Conservation (phyloP, 805 yeast species). For the Schizosaccharomyces osmophilus region DNA sequence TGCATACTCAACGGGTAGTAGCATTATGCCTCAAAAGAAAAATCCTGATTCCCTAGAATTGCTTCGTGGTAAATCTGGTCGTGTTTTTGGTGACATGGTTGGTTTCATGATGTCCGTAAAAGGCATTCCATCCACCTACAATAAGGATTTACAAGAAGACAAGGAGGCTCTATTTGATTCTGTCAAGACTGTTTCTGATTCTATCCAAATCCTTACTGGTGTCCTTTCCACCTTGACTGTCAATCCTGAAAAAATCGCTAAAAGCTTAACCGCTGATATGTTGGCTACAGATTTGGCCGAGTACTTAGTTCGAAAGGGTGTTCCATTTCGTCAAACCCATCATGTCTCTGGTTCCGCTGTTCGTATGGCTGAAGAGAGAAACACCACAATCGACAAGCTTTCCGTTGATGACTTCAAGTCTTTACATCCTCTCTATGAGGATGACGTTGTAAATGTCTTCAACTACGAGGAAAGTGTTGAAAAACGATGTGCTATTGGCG, state of each 20-base stretch:
- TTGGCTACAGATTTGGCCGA: slow-evolving; percentile 96
- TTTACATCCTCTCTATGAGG: slow-evolving; percentile 58
- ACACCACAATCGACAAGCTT: slow-evolving; percentile 70
- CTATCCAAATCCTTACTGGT: slow-evolving; percentile 84
- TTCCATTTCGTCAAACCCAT: slow-evolving; percentile 97
- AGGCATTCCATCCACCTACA: slow-evolving; percentile 93
- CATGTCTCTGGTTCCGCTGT: slow-evolving; percentile 97
- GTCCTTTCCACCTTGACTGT: slow-evolving; percentile 70
- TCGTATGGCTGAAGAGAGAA: slow-evolving; percentile 58
- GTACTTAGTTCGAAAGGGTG: slow-evolving; percentile 89
- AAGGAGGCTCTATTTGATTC: slow-evolving; percentile 95
- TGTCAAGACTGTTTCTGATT: slow-evolving; percentile 74
- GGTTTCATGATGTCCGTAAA: slow-evolving; percentile 93
- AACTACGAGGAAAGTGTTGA: slow-evolving; percentile 86
- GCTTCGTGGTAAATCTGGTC: slow-evolving; percentile 87
- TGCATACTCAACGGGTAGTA: slow-evolving; percentile 95
- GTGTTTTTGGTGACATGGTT: slow-evolving; percentile 82
- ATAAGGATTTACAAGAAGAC: slow-evolving; percentile 97
- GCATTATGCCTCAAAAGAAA: slow-evolving; percentile 97
- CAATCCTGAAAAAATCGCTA: slow-evolving; percentile 51
- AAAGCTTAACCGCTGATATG: slow-evolving; percentile 94
- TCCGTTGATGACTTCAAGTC: slow-evolving; percentile 49
- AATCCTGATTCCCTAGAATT: slow-evolving; percentile 92
- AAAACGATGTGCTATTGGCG: slow-evolving; percentile 90
- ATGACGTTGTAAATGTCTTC: slow-evolving; percentile 65